Conservation (phyloP, 768 basidiomycete genomes). For the Kwoniella dendrophila region DNA sequence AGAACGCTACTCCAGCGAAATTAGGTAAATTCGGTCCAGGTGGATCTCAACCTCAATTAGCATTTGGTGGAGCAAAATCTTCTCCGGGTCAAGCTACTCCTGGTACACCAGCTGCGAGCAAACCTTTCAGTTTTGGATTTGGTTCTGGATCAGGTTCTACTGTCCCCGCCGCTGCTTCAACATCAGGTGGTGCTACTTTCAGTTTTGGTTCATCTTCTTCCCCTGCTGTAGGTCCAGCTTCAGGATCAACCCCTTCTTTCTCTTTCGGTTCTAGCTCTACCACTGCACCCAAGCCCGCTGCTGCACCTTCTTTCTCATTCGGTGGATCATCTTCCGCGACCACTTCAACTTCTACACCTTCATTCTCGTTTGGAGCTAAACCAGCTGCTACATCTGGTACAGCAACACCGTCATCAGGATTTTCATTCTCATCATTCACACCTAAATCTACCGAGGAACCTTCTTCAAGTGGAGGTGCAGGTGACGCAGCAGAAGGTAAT, state of each 20-base stretch:
- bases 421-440: slow-evolving; percentile 20
- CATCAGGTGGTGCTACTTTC: slow-evolving; percentile 26
- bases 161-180: slow-evolving; percentile 6
- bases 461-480: slow-evolving; percentile 6
- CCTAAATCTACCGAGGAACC: slow-evolving; percentile 17
- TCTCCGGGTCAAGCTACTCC: slow-evolving; percentile 18
- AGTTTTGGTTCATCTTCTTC: slow-evolving; percentile 26
- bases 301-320: slow-evolving; percentile 17
- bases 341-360: slow-evolving; percentile 10
- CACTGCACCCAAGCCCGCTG: slow-evolving; percentile 14
- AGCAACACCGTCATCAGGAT: slow-evolving; percentile 3
- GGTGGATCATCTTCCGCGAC: slow-evolving; percentile 7
- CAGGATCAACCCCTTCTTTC: slow-evolving; percentile 12
- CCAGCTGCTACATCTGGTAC: slow-evolving; percentile 3
- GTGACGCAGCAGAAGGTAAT: background rate
- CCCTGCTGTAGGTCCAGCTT: background rate
- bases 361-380: slow-evolving; percentile 33
- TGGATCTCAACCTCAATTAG: slow-evolving; percentile 40
- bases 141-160: slow-evolving; percentile 21
- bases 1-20: slow-evolving; percentile 34
- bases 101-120: slow-evolving; percentile 18
- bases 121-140: slow-evolving; percentile 27
- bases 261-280: slow-evolving; percentile 22
- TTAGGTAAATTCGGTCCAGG: slow-evolving; percentile 51
- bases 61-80: slow-evolving; percentile 43